Percentiles rank a stretch among this genome's conserved stretches.
These are phyloP conservation scores for Bjerkandera adusta DNA, from an alignment of 1,284 basidiomycete species.

Conservation along the genomic window DNA sequence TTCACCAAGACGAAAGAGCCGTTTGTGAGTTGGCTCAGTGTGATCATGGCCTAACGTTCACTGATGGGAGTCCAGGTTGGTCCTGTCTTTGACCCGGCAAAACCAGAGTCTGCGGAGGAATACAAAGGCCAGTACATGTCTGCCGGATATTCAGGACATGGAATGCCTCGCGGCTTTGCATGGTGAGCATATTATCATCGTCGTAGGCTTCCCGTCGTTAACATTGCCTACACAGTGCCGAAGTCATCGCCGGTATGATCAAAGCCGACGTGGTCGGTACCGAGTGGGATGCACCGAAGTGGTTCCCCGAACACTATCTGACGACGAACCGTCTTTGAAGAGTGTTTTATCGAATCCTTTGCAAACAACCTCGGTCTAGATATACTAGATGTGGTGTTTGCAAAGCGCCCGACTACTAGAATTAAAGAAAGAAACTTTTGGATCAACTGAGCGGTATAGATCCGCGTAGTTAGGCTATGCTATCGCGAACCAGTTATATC, in stretches of 20 bases:
- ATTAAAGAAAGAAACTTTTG: too few species aligned
- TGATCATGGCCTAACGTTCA: neutral
- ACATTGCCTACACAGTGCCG: conserved; percentile 45
- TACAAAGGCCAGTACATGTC: conserved; percentile 68
- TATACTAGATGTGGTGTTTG: too few species aligned
- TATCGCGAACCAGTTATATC: too few species aligned
- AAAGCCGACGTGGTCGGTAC: conserved; percentile 46
- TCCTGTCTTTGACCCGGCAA: conserved; percentile 42
- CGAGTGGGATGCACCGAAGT: conserved; percentile 52
- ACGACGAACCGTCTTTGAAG: too few species aligned
- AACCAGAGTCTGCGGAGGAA: conserved; percentile 12
- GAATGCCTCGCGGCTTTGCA: conserved; percentile 75
- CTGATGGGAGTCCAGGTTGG: conserved; percentile 51
- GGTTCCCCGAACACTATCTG: conserved; percentile 65
- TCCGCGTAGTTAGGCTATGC: too few species aligned
- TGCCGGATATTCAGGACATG: conserved; percentile 77
- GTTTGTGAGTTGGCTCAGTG: conserved; percentile 47
- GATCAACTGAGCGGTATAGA: too few species aligned
- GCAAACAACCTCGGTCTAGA: too few species aligned
- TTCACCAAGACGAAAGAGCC: conserved; percentile 66
- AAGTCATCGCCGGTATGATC: conserved; percentile 66
- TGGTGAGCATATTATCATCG: conserved; percentile 46
- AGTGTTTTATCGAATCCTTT: too few species aligned
- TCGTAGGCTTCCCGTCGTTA: neutral
- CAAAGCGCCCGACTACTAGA: too few species aligned